Evolutionary conservation across 2,329 filamentous ascomycete genomes (phyloP), one percentile per base, ranked within the genome.

Genomic region (Penicillium sp.): DNA sequence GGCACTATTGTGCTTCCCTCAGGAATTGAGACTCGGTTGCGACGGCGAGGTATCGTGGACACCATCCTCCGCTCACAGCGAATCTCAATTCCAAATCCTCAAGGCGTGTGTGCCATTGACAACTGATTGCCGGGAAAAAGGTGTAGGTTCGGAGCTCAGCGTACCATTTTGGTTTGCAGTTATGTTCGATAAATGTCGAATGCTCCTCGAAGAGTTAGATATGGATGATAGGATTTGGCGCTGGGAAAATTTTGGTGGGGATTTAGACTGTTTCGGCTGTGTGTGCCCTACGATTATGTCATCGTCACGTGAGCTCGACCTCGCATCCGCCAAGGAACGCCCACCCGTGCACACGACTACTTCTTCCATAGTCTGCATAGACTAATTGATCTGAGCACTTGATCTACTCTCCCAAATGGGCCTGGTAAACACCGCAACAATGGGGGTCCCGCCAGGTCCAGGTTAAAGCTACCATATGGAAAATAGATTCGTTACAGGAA

Each of bases 201-300:
- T 78, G 76, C 77, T 82, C 80, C 80, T 82, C 80, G 78, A 82
- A 82, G 80, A 82, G 79, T 62, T 63, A 56, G 60, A 61, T 69
- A 60, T 60, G 61, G 60, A 60, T 65, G 67, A 63, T 70, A 63
- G 54, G 62, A 56, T 62, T 66, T 55, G 61, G 56, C 60, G 55
- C 53, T 60, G 50, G 54, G 53, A 55, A 61, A 64, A 55, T 62
- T 63, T 62, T 58, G 62, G 64, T 63, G 62, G 66, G 62, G 51
- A 54, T 71, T 68, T 68, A 54, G 54, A 57, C 58, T 59, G 64
- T 62, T 69, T 73, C 69, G 70, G 69, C 66, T 73, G 61, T 63
- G 69, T 72, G 70, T 71, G 69, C 69, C 69, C 70, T 71, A 73
- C 53, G 54, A 49, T 67, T 70, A 66, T 60, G 67, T 69, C 63